Percentiles rank a stretch among this genome's conserved stretches.
phyloP scores from a whole-genome alignment of 495 filamentous ascomycete species.

The Penicillium robsamsonii region DNA sequence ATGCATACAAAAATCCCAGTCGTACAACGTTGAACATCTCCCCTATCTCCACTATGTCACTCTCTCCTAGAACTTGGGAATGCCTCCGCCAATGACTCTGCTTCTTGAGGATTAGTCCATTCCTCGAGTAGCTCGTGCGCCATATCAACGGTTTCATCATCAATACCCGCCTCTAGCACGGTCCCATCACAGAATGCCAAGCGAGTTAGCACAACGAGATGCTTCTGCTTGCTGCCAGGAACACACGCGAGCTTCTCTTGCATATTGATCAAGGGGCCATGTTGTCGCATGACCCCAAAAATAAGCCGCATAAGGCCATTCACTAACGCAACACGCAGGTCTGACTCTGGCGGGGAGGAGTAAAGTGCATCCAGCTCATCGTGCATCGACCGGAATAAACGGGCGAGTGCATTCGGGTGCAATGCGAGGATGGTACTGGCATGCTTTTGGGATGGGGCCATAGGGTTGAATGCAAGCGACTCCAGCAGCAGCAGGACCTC shows the following conservation, averaged over 20 bases:
- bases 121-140: constrained; percentile 64
- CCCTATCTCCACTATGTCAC: constrained; percentile 23
- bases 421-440: constrained; percentile 53
- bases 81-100: constrained; percentile 58
- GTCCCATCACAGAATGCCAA: constrained; percentile 64
- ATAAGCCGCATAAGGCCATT: constrained; percentile 63
- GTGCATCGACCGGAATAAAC: constrained; percentile 61
- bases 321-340: constrained; percentile 47
- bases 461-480: constrained; percentile 44
- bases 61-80: constrained; percentile 49
- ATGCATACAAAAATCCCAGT: constrained; percentile 4
- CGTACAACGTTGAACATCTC: not conserved
- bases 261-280: constrained; percentile 51
- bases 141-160: constrained; percentile 63
- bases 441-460: constrained; percentile 38
- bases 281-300: constrained; percentile 53
- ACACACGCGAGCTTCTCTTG: constrained; percentile 55
- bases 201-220: constrained; percentile 61
- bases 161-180: constrained; percentile 62
- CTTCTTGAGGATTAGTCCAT: constrained; percentile 67
- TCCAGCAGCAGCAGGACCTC: constrained; percentile 57
- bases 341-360: constrained; percentile 43
- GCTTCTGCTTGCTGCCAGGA: constrained; percentile 62
- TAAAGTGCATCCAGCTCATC: constrained; percentile 64
- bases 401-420: constrained; percentile 54